Base-by-base conservation (phyloP, 352 stramenopile species). In the Phytopythium boreale region DNA sequence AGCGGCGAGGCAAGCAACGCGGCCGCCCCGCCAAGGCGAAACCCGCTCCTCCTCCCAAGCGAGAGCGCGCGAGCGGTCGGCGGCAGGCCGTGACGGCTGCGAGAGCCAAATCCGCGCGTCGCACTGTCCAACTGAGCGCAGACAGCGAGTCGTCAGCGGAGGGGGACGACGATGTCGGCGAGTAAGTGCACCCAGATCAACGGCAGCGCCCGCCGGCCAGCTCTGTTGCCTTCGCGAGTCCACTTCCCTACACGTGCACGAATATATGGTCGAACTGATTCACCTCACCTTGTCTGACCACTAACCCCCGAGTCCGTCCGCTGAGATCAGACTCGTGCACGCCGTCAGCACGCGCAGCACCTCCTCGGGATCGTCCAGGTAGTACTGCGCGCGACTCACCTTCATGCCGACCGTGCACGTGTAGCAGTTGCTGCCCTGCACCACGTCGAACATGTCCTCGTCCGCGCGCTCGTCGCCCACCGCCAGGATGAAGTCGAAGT, bases 361-460 rank as follows among this genome's bases (percentile, higher is more conserved):
- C 63, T 93, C 85, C 31, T 92, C 82, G 4, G 84, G 84, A 46
- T 92, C 85, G 24, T 93, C 85, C 57, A 93, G 56, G 50, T 90
- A 93, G 68, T 92, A 92, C 57, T 91, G 80, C n/a, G 85, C 85
- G 24, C 85, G 82, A 65, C 84, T 95, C 24, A 96, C 88, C 76
- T 96, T 96, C 75, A 84, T 86, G 49, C 88, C 88, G 27, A 96
- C 88, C 10, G 88, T 93, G 69, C 82, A 92, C 1, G 88, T 96
- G 72, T 95, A 96, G 69, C 88, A 95, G 59, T 96, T 93, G 69
- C 75, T 89, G 29, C 87, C 88, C 66, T 96, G 88, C 37, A 96
- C 82, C 37, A 96, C 87, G 64, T 96, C 88, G 58, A 95, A 96
- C 87, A 96, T 96, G 56, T 96, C 87, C 75, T 96, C 88, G 59